Evolutionary conservation across 1,284 basidiomycete genomes (phyloP), one percentile per base, ranked within the genome.

Genomic region (Malassezia restricta): DNA sequence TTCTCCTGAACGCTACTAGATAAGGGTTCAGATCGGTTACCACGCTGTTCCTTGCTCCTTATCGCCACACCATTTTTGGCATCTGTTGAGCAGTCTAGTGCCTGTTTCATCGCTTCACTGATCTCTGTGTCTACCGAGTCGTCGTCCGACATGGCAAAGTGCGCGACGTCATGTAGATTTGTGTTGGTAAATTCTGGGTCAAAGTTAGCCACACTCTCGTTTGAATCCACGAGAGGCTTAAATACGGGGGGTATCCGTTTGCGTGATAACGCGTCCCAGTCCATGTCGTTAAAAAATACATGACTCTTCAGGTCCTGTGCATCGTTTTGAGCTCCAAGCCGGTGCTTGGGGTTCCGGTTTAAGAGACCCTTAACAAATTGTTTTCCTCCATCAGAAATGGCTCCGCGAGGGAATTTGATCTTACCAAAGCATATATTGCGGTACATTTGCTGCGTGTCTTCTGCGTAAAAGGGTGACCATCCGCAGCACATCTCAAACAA

Each of bases 361-460:
- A 99, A 80, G 41, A 99, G 83, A 55, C 89, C 90, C 76, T 98
- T 98, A 70, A 99, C 94, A 65, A 99, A 99, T 76, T 94, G 87
- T 77, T 99, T 99, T 50, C 94, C 94, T 54, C 96, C 91, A 66
- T 98, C 94, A 56, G 85, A 84, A 66, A 98, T 96, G 30, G 95
- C 91, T 49, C 87, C 89, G 67, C 90, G 86, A 28, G 94, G 94
- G 78, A 98, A 98, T 59, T 92, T 82, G 74, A 99, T 96, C 80
- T 96, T 98, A 61, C 94, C 94, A 75, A 76, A 77, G 47, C 90
- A 96, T 64, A 99, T 98, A 77, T 92, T 87, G 80, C 90, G 90
- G 79, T 99, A 99, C 94, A 99, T 99, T 76, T 95, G 88, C 74
- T 99, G 92, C 14, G 90, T 96, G 74, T 98, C 94, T 69, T 98